Evolutionary conservation across 805 yeast species (phyloP), one percentile per base, ranked within the genome.

Genomic region (Lipomyces starkeyi): DNA sequence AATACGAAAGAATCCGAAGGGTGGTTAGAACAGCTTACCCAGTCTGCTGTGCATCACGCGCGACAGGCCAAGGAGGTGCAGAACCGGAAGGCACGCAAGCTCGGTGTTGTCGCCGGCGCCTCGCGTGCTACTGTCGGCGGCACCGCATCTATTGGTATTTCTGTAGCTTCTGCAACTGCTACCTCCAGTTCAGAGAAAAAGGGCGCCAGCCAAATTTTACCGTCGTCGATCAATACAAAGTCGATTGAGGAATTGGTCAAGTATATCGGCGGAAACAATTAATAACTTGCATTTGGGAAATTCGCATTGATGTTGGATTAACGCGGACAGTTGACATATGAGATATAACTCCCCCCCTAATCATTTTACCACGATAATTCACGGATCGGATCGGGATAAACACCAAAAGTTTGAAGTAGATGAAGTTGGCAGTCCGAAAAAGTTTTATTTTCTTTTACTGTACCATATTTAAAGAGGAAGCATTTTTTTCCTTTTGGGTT

Each of bases 181-280:
- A 27, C 74, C 29, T 58, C 35, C 14, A 34, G 37, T 40, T 59
- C 70, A 43, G 35, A 25, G 20, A 32, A 54, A 11, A 58, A 29
- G 14, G 54, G 32, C 25, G 40, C 49, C 4, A 68, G 62, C 8
- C 59, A 64, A 79, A 82, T 63, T 25, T 5, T 40, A 52, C 72
- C 72, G 35, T 56, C 64, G 22, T 25, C 68, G 35, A 55, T 69
- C 34, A 66, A 69, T 59, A 63, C 69, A 13, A 84, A 88, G 78
- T 86, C 91, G 22, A 84, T 91, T 63, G 94, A 89, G 63, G 96
- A 90, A 68, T 83, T 91, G 67, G 80, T 91, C 79, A 82, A 83
- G 68, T 91, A 87, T 75, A 89, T 91, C 74, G 89, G 88, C 77
- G 94, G 94, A 43, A 43, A n/a, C 49, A 43, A 43, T n/a, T 43